Conservation (phyloP, 2,329 filamentous ascomycete genomes). For the Ophiosphaerella korrae region DNA sequence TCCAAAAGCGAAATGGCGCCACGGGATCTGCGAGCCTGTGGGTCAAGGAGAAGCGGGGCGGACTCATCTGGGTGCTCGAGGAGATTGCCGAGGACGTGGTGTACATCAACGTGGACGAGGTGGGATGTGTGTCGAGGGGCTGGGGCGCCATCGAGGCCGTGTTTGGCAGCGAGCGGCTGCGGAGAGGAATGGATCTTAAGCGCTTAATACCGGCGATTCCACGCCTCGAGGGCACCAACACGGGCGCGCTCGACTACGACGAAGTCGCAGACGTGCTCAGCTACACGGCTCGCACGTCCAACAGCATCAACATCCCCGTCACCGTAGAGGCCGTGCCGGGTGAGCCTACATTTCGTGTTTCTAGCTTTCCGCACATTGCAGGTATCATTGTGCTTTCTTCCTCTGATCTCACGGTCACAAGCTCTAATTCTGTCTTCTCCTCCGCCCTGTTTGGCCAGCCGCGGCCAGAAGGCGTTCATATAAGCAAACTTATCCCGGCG, state of each 20-base stretch:
- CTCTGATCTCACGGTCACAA: conserved; percentile 76
- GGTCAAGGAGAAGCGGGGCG: conserved; percentile 96
- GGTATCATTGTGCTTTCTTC: conserved; percentile 94
- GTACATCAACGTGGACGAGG: conserved; percentile 74
- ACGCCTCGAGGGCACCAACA: conserved; percentile 72
- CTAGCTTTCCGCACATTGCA: conserved; percentile 95
- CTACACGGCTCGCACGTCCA: conserved; percentile 82
- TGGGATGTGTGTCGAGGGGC: conserved; percentile 72
- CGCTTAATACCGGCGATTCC: conserved; percentile 83
- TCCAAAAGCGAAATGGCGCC: conserved; percentile 90
- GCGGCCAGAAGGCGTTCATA: conserved; percentile 77
- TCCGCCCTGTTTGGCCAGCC: conserved; percentile 89
- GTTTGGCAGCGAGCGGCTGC: conserved; percentile 75
- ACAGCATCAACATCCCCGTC: conserved; percentile 81
- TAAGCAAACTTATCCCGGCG: conserved; percentile 80
- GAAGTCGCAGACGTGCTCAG: conserved; percentile 73
- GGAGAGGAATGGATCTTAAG: conserved; percentile 74
- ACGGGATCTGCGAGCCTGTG: conserved; percentile 93
- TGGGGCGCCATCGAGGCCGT: conserved; percentile 82
- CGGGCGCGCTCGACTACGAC: conserved; percentile 77
- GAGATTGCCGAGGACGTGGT: conserved; percentile 96
- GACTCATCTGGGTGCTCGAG: conserved; percentile 96
- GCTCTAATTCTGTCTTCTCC: conserved; percentile 93
- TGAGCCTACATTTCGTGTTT: conserved; percentile 77
- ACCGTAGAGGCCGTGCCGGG: conserved; percentile 75